Evolutionary conservation across 352 stramenopile genomes (phyloP).

Genomic region (Stramenopiles sp.): DNA sequence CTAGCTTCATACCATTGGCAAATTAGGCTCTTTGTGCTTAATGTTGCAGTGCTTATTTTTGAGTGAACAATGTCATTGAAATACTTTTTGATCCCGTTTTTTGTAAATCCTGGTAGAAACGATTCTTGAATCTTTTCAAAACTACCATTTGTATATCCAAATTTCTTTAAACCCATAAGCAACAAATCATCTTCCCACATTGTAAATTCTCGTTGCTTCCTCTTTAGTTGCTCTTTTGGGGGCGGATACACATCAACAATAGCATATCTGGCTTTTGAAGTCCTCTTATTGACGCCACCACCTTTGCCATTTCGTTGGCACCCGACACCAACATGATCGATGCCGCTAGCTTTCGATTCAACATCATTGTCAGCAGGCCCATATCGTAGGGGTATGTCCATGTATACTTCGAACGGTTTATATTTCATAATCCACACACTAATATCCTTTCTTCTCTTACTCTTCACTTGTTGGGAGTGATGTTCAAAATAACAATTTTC

Average conservation of each 20-base stretch:
- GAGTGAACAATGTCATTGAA: not conserved
- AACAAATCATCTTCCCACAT: not conserved
- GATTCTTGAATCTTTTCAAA: not conserved
- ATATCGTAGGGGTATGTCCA: too few relatives aligned
- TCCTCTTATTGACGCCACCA: too few relatives aligned
- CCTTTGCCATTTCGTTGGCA: too few relatives aligned
- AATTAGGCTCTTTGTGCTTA: not conserved
- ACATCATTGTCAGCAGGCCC: not conserved
- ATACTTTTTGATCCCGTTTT: not conserved
- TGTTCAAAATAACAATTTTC: too few relatives aligned
- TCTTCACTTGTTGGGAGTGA: too few relatives aligned
- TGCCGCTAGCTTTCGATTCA: too few relatives aligned
- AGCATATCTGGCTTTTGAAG: not conserved
- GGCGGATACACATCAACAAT: not conserved
- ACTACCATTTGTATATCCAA: not conserved
- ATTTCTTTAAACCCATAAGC: not conserved
- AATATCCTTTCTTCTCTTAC: not conserved
- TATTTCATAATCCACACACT: not conserved
- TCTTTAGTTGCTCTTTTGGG: not conserved
- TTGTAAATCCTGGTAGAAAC: not conserved
- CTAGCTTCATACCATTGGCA: not conserved
- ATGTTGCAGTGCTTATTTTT: not conserved
- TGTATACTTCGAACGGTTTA: not conserved
- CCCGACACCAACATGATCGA: too few relatives aligned
- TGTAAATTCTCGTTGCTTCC: not conserved